phyloP scores from a whole-genome alignment of 2,329 filamentous ascomycete species.

The Colletotrichum filicis region DNA sequence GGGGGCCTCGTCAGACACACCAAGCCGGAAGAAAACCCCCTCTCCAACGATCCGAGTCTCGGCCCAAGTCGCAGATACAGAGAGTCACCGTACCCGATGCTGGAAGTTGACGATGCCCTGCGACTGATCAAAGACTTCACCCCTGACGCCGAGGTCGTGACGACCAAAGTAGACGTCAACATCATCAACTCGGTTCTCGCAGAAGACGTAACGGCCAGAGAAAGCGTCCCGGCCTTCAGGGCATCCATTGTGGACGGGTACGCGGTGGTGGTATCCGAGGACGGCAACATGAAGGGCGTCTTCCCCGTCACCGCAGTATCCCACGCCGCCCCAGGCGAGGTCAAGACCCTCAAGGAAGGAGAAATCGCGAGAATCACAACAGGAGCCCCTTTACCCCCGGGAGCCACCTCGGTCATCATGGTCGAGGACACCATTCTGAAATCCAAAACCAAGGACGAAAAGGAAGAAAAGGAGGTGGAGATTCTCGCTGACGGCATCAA shows the following conservation, averaged over 20 bases:
- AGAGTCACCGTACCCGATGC: conserved; percentile 91
- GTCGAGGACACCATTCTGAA: conserved; percentile 91
- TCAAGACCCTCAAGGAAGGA: conserved; percentile 73
- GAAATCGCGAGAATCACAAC: conserved; percentile 93
- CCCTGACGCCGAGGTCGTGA: conserved; percentile 68
- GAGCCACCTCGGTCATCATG: conserved; percentile 94
- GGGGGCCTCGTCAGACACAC: conserved; percentile 80
- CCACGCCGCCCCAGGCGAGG: conserved; percentile 81
- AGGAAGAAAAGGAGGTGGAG: conserved; percentile 88
- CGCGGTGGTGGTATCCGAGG: conserved; percentile 76
- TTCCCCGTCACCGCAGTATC: conserved; percentile 91
- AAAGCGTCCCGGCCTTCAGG: conserved; percentile 91
- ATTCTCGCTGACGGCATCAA: conserved; percentile 82
- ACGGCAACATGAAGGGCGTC: conserved; percentile 76
- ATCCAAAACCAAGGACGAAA: conserved; percentile 79
- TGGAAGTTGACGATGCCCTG: conserved; percentile 85
- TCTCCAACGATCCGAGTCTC: conserved; percentile 70
- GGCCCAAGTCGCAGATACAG: conserved; percentile 79
- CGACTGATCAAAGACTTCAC: conserved; percentile 78
- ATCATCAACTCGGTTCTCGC: conserved; percentile 85
- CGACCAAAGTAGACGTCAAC: conserved; percentile 68
- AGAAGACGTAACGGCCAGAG: conserved; percentile 80
- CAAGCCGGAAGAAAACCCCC: conserved; percentile 63
- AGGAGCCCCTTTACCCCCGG: conserved; percentile 87
- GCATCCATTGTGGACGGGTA: conserved; percentile 99